phyloP scores from a whole-genome alignment of 495 filamentous ascomycete genomes.

The Thermochaetoides thermophila region DNA sequence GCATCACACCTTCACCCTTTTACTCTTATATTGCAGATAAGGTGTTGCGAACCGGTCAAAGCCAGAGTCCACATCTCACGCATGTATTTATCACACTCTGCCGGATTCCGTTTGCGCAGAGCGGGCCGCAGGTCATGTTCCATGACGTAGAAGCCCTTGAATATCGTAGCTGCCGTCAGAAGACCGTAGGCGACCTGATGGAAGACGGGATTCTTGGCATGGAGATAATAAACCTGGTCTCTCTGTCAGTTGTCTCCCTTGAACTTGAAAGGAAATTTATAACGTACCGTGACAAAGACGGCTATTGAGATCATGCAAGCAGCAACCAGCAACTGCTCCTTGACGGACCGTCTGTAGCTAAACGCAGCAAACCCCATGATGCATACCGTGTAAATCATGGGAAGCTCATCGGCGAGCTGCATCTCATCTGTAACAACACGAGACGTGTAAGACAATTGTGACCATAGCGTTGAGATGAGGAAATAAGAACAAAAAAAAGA shows the following conservation, averaged over 20 bases:
- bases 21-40: no score
- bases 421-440: slow-evolving; percentile 56
- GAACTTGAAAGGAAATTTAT: not conserved
- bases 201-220: slow-evolving; percentile 81
- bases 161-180: slow-evolving; percentile 62
- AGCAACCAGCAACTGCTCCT: slow-evolving; percentile 43
- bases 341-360: slow-evolving; percentile 46
- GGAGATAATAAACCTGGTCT: slow-evolving; percentile 64
- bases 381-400: slow-evolving; percentile 96
- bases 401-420: slow-evolving; percentile 92
- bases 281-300: slow-evolving; percentile 57
- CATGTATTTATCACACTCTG: slow-evolving; percentile 61
- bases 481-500: not conserved
- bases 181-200: slow-evolving; percentile 81
- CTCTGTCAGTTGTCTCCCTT: not conserved
- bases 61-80: slow-evolving; percentile 49
- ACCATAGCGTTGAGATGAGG: slow-evolving; percentile 8
- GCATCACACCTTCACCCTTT: no score
- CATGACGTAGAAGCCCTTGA: slow-evolving; percentile 83
- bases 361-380: slow-evolving; percentile 78
- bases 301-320: slow-evolving; percentile 46
- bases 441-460: not conserved
- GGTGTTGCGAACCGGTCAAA: slow-evolving; percentile 25
- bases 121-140: slow-evolving; percentile 57
- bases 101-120: slow-evolving; percentile 27